Evolutionary conservation across 140 eudicot species (phyloP), one percentile per base, ranked within the genome.

Genomic region (Anethum foeniculum): DNA sequence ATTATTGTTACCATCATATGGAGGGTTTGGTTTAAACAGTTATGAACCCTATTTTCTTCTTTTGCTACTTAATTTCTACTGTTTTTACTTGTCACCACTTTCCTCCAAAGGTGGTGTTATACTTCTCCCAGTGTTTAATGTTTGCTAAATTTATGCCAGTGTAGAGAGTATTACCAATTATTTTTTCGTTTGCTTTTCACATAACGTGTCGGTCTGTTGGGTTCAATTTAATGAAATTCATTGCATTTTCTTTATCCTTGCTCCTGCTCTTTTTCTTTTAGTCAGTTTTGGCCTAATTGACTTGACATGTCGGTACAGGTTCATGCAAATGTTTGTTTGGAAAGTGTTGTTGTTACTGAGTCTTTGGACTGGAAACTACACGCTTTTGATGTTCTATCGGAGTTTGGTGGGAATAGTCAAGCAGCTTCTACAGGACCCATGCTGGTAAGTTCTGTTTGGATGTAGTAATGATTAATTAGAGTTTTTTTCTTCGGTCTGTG

Each of bases 301-400:
- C 46, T 21, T 14, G 51, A 23, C 6, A 44, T 78, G 47, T 38
- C 68, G 79, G 75, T 85, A 78, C 87, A 94, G 99, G 94, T 94
- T 60, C 99, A 94, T 84, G 97, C 92, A 82, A 94, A 94, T 88
- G 97, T 94, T 86, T 94, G 99, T 82, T 75, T 94, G 92, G 94
- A 91, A 83, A 94, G 97, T 87, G 97, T 94, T 79, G 99, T 94
- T 77, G 99, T 94, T 77, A 94, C 99, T 72, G 95, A 88, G 86
- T 89, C 99, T 67, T 83, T 94, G 87, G 99, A 92, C 86, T 94
- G 99, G 99, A 94, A 94, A 82, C 83, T 94, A 86, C 99, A 94
- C 84, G 99, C 97, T 38, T 94, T 94, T 90, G 99, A 94, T 85
- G 97, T 91, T 88, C 88, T 94, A n/a, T 92, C 99, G 11, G 99